Evolutionary conservation across 2,329 filamentous ascomycete genomes (phyloP).

Genomic region (Aspergillus pseudoglaucus): DNA sequence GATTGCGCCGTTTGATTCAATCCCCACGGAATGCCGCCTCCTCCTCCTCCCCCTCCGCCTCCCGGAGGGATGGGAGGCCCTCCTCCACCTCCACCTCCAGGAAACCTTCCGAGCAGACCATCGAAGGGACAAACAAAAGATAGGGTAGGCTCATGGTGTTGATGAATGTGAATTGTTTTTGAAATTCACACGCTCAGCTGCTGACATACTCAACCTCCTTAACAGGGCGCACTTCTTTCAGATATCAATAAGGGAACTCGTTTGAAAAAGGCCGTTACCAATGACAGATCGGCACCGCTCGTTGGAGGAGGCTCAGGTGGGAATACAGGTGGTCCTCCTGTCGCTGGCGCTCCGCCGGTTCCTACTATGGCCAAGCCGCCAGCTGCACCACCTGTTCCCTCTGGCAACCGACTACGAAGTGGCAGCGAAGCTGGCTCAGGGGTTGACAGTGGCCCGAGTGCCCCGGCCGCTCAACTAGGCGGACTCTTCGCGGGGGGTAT

Average conservation of each 20-base stretch:
- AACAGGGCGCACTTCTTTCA: slow-evolving; percentile 72
- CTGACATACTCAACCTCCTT: slow-evolving; percentile 1
- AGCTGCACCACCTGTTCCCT: slow-evolving; percentile 53
- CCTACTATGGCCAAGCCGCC: slow-evolving; percentile 19
- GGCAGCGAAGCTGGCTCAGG: slow-evolving; percentile 61
- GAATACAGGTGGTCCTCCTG: slow-evolving; percentile 62
- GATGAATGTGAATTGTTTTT: neutral
- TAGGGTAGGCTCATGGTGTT: slow-evolving; percentile 52
- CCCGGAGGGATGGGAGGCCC: slow-evolving; percentile 51
- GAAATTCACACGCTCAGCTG: neutral
- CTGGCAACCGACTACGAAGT: slow-evolving; percentile 63
- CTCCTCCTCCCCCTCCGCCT: slow-evolving; percentile 62
- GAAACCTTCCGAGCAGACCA: slow-evolving; percentile 50
- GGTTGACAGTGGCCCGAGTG: slow-evolving; percentile 39
- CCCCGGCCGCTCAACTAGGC: slow-evolving; percentile 65
- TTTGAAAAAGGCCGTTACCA: slow-evolving; percentile 81
- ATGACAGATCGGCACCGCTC: slow-evolving; percentile 80
- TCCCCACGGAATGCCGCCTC: slow-evolving; percentile 38
- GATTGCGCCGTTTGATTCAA: slow-evolving; percentile 5
- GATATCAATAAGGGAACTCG: slow-evolving; percentile 78
- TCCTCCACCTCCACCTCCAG: slow-evolving; percentile 56
- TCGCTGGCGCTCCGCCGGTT: slow-evolving; percentile 52
- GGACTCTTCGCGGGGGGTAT: slow-evolving; percentile 91
- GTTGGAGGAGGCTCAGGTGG: slow-evolving; percentile 54
- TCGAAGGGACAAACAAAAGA: slow-evolving; percentile 49